Evolutionary conservation across 2,329 filamentous ascomycete species (phyloP).

Genomic region (Onygena corvina): DNA sequence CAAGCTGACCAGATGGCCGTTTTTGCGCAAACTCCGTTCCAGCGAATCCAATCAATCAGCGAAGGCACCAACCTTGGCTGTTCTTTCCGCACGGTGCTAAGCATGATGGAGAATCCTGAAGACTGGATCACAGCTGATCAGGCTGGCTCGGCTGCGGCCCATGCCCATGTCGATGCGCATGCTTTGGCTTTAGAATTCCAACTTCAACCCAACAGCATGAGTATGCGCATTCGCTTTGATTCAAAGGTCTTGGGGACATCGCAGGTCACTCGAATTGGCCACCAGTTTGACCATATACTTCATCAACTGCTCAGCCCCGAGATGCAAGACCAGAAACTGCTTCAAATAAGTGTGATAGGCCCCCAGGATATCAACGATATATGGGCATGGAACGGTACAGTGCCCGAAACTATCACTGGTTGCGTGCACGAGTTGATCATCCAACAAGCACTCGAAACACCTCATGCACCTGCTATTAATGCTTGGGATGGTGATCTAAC

Average conservation of each 20-base stretch:
- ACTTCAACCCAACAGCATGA: not conserved
- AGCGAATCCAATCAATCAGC: constrained; percentile 42
- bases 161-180: not conserved
- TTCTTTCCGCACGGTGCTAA: constrained; percentile 25
- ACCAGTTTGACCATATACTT: constrained; percentile 7
- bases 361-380: constrained; percentile 9
- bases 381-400: constrained; percentile 18
- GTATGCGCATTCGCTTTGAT: not conserved
- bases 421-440: constrained; percentile 16
- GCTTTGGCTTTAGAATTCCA: not conserved
- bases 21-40: constrained; percentile 40
- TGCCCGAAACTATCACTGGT: constrained; percentile 16
- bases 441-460: constrained; percentile 10
- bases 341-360: not conserved
- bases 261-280: not conserved
- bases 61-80: constrained; percentile 31
- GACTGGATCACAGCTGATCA: too few species aligned
- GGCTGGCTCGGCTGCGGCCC: not conserved
- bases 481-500: constrained; percentile 24
- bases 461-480: constrained; percentile 16
- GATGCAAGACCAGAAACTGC: not conserved
- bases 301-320: not conserved
- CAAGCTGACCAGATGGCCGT: constrained; percentile 45
- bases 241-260: not conserved
- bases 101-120: not conserved